Percentiles rank a stretch among this genome's conserved stretches.
These are phyloP conservation scores for Fusarium ramigenum DNA, from an alignment of 2,329 filamentous ascomycete genomes.

Conservation along the genomic window DNA sequence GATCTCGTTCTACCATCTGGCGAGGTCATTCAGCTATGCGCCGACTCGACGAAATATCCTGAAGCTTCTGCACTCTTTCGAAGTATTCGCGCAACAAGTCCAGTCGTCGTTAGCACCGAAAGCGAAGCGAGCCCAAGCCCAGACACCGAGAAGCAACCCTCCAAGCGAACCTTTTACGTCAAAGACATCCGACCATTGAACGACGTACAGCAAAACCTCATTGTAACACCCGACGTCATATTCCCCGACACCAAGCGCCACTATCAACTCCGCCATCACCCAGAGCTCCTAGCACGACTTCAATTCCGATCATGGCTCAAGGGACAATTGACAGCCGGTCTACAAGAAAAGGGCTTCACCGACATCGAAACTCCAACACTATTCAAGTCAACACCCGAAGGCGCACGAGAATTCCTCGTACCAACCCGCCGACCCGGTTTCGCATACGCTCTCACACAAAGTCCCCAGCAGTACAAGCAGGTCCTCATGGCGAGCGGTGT, in stretches of 20 bases:
- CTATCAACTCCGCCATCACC: slow-evolving; percentile 83
- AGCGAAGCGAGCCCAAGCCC: slow-evolving; percentile 39
- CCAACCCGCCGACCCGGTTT: slow-evolving; percentile 80
- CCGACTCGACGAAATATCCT: slow-evolving; percentile 50
- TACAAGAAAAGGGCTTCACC: slow-evolving; percentile 69
- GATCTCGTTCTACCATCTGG: slow-evolving; percentile 56
- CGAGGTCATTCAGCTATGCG: slow-evolving; percentile 57
- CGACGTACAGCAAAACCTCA: slow-evolving; percentile 67
- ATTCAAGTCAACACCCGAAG: slow-evolving; percentile 98
- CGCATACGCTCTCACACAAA: slow-evolving; percentile 93
- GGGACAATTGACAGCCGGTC: slow-evolving; percentile 60
- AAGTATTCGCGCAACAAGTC: slow-evolving; percentile 59
- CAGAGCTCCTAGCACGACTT: slow-evolving; percentile 72
- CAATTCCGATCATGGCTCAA: slow-evolving; percentile 72
- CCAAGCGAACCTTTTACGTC: slow-evolving; percentile 69
- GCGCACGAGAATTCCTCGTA: slow-evolving; percentile 92
- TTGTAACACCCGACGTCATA: slow-evolving; percentile 76
- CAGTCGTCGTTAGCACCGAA: slow-evolving; percentile 60
- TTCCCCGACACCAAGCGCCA: slow-evolving; percentile 82
- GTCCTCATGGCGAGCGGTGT: slow-evolving; percentile 94
- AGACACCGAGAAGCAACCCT: slow-evolving; percentile 31
- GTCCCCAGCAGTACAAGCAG: slow-evolving; percentile 98
- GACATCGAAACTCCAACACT: slow-evolving; percentile 93
- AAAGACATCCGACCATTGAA: slow-evolving; percentile 60
- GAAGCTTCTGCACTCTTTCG: slow-evolving; percentile 55